Percentiles rank a stretch among this genome's conserved stretches.
phyloP scores from a whole-genome alignment of 2,329 filamentous ascomycete species.

The Ceratocystiopsis minuta region DNA sequence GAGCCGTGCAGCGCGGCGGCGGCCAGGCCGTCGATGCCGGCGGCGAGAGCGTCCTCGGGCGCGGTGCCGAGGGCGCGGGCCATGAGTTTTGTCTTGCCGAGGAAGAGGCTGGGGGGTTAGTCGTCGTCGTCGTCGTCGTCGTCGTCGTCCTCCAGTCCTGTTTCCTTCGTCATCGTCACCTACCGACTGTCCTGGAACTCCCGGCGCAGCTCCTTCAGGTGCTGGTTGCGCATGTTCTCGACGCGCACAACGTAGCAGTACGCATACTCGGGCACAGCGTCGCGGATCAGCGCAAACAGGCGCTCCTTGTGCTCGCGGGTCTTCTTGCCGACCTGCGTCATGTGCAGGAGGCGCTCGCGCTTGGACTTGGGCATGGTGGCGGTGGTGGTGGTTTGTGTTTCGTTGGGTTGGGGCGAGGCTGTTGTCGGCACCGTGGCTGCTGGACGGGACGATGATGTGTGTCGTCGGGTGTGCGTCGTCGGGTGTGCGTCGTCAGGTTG shows the following conservation, averaged over 20 bases:
- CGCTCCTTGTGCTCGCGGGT: conserved; percentile 77
- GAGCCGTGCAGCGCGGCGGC: conserved; percentile 46
- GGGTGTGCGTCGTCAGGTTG: neutral
- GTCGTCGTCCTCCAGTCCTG: neutral
- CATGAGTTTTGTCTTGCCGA: conserved; percentile 99
- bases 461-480: no score
- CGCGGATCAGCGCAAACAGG: conserved; percentile 76
- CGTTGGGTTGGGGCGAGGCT: neutral
- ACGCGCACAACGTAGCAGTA: conserved; percentile 87
- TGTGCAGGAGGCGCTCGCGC: conserved; percentile 72
- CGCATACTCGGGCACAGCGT: conserved; percentile 68
- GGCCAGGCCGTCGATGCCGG: conserved; percentile 54
- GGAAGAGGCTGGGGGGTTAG: conserved; percentile 56
- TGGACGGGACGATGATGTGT: no score
- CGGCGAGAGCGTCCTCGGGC: conserved; percentile 61
- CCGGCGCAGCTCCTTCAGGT: conserved; percentile 75
- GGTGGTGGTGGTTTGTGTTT: neutral
- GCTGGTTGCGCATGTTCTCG: conserved; percentile 96
- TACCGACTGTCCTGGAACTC: conserved; percentile 75
- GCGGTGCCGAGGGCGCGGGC: conserved; percentile 73
- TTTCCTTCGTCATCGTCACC: no score
- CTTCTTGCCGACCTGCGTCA: conserved; percentile 87
- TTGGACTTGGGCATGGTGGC: conserved; percentile 85
- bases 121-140: neutral
- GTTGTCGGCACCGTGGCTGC: neutral